phyloP scores from a whole-genome alignment of 2,329 filamentous ascomycete species.

The Penicillium sp. region DNA sequence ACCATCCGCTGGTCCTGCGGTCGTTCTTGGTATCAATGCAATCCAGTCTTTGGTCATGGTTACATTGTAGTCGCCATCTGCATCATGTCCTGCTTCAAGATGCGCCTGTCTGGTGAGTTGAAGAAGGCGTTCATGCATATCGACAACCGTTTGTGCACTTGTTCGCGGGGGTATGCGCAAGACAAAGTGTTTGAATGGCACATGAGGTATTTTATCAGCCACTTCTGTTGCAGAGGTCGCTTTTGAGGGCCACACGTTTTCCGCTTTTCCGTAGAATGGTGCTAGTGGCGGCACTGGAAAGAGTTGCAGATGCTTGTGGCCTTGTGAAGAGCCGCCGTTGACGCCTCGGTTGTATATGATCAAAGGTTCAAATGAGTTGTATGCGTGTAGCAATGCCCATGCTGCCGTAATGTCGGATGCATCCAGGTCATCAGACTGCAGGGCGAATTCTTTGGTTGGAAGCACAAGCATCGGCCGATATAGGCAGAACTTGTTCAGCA shows the following conservation, averaged over 20 bases:
- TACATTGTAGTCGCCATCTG: slow-evolving; percentile 24
- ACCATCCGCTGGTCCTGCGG: slow-evolving; percentile 14
- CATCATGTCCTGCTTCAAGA: slow-evolving; percentile 13
- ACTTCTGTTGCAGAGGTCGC: slow-evolving; percentile 19
- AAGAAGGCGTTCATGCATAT: slow-evolving; percentile 20
- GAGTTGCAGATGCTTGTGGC: slow-evolving; percentile 46
- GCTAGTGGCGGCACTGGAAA: slow-evolving; percentile 29
- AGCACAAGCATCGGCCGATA: slow-evolving; percentile 35
- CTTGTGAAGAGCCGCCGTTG: slow-evolving; percentile 40
- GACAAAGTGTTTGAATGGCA: slow-evolving; percentile 26
- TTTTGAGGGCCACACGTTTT: slow-evolving; percentile 18
- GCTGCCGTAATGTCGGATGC: slow-evolving; percentile 32
- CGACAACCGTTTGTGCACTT: slow-evolving; percentile 11
- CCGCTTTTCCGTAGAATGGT: slow-evolving; percentile 14
- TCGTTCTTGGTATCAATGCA: slow-evolving; percentile 19
- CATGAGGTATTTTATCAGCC: slow-evolving; percentile 15
- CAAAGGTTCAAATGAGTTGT: slow-evolving; percentile 27
- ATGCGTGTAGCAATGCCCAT: slow-evolving; percentile 31
- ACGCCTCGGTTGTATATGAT: slow-evolving; percentile 46
- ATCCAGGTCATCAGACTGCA: slow-evolving; percentile 32
- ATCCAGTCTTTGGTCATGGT: slow-evolving; percentile 26
- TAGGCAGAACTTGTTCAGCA: slow-evolving; percentile 24
- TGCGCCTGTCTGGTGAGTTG: slow-evolving; percentile 17
- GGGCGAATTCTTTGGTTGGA: slow-evolving; percentile 35
- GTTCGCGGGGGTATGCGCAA: slow-evolving; percentile 19